These are phyloP conservation scores for Epichloe coenophiala DNA, from an alignment of 2,329 filamentous ascomycete genomes.

Conservation along the genomic window DNA sequence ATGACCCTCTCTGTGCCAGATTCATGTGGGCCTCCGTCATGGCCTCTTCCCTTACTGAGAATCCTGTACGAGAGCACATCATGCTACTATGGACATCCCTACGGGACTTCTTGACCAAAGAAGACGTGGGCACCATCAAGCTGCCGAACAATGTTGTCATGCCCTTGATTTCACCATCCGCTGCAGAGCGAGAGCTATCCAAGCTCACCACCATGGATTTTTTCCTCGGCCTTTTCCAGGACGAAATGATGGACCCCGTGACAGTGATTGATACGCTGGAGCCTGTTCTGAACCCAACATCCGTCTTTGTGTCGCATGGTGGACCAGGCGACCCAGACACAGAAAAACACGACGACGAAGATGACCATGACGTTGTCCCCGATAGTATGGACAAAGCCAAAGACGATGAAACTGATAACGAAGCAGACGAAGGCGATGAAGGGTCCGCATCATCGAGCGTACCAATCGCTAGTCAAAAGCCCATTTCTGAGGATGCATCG, in stretches of 20 bases:
- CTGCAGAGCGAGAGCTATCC: constrained; percentile 80
- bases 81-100: constrained; percentile 46
- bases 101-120: constrained; percentile 33
- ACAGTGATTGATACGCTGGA: constrained; percentile 84
- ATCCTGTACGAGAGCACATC: constrained; percentile 41
- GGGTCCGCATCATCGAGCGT: constrained; percentile 4
- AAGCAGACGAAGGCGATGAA: not conserved
- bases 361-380: not conserved
- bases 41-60: constrained; percentile 36
- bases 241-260: constrained; percentile 67
- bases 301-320: constrained; percentile 29
- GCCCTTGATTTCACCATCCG: constrained; percentile 70
- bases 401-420: not conserved
- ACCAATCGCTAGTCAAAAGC: constrained; percentile 9
- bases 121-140: constrained; percentile 32
- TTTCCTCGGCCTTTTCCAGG: constrained; percentile 78
- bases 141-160: constrained; percentile 81
- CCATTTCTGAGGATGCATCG: constrained; percentile 38
- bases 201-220: constrained; percentile 94
- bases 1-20: constrained; percentile 32
- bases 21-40: constrained; percentile 46
- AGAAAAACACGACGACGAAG: not conserved
- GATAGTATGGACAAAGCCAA: not conserved
- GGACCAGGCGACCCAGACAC: constrained; percentile 3
- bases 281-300: constrained; percentile 68